phyloP scores from a whole-genome alignment of 768 basidiomycete genomes.

The Amylocystis lapponica region DNA sequence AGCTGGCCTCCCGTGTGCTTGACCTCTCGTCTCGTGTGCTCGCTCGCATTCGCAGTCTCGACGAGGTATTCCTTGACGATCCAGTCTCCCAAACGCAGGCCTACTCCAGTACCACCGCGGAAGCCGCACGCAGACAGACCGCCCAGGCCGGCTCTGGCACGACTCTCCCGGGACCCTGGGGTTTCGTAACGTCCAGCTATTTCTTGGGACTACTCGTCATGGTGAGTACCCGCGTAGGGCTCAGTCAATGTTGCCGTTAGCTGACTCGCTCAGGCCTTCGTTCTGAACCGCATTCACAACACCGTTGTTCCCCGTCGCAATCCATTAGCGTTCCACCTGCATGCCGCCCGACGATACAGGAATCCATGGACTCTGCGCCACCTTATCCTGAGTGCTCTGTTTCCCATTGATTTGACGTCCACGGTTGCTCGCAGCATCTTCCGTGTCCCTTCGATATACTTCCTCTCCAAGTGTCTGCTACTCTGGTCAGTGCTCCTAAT shows the following conservation, averaged over 20 bases:
- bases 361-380: slow-evolving; percentile 12
- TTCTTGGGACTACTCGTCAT: slow-evolving; percentile 60
- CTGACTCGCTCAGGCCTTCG: slow-evolving; percentile 41
- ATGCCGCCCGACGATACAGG: slow-evolving; percentile 12
- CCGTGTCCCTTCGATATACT: slow-evolving; percentile 60
- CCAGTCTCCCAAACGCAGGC: slow-evolving; percentile 1
- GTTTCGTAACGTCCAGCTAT: slow-evolving; percentile 71
- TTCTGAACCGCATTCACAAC: slow-evolving; percentile 74
- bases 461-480: slow-evolving; percentile 48
- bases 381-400: slow-evolving; percentile 28
- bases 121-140: background rate
- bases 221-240: slow-evolving; percentile 33
- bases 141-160: background rate
- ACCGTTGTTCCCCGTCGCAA: slow-evolving; percentile 63
- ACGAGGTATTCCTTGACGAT: slow-evolving; percentile 19
- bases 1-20: slow-evolving; percentile 28
- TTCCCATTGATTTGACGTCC: slow-evolving; percentile 60
- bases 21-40: slow-evolving; percentile 36
- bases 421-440: slow-evolving; percentile 53
- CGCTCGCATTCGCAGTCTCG: slow-evolving; percentile 33
- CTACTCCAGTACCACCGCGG: slow-evolving; percentile 8
- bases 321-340: slow-evolving; percentile 21
- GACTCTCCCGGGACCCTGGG: slow-evolving; percentile 56
- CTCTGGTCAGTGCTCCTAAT: slow-evolving; percentile 56
- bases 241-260: background rate